These are phyloP conservation scores for Pistacia vera DNA, from an alignment of 345 rosid species.

Conservation along the genomic window DNA sequence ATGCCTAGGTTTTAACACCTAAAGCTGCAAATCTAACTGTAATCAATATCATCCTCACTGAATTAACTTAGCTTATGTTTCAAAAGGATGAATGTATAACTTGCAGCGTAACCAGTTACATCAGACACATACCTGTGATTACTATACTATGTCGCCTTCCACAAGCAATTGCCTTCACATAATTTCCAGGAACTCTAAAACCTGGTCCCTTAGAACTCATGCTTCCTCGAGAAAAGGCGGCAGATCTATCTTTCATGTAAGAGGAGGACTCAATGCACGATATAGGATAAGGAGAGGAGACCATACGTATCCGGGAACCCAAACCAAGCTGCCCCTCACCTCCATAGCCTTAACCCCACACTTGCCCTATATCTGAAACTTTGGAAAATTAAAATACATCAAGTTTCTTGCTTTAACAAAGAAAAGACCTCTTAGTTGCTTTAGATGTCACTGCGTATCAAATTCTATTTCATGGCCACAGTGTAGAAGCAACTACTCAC, in stretches of 20 bases:
- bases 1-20: too few species aligned
- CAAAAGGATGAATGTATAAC: too few species aligned
- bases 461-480: too few species aligned
- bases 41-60: too few species aligned
- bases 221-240: slow-evolving; percentile 49
- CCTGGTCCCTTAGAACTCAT: slow-evolving; percentile 57
- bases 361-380: slow-evolving; percentile 92
- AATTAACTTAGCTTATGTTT: too few species aligned
- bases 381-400: slow-evolving; percentile 39
- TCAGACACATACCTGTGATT: too few species aligned
- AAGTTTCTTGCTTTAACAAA: slow-evolving; percentile 20
- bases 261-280: slow-evolving; percentile 70
- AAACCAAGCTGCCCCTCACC: slow-evolving; percentile 99
- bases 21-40: too few species aligned
- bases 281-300: slow-evolving; percentile 92
- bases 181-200: slow-evolving; percentile 75
- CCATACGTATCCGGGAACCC: slow-evolving; percentile 89
- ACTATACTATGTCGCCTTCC: too few species aligned
- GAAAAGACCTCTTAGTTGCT: too few species aligned
- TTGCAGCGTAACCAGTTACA: too few species aligned
- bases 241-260: slow-evolving; percentile 53
- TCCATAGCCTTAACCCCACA: slow-evolving; percentile 99
- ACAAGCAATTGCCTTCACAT: slow-evolving; percentile 41
- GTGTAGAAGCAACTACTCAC: too few species aligned
- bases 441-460: too few species aligned